A percentile compares a stretch with the other conserved stretches of the same genome.
Evolutionary conservation across 805 yeast genomes (phyloP).

Genomic region (Nakazawaea molendinolei): DNA sequence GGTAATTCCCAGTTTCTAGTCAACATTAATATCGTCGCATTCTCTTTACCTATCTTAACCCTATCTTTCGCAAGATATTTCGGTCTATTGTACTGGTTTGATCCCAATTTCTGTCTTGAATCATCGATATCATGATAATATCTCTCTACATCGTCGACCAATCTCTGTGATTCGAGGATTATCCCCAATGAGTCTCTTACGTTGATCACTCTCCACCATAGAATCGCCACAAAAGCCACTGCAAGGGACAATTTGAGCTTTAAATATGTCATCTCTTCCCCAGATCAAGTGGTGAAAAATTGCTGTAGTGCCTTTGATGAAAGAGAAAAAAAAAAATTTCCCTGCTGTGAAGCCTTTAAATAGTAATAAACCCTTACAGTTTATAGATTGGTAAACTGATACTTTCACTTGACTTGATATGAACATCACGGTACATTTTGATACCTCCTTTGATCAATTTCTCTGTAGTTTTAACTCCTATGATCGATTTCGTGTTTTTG

Average conservation of each 20-base stretch:
- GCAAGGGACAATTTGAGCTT: too few relatives aligned
- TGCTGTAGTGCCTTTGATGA: too few relatives aligned
- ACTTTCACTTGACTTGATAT: constrained; percentile 62
- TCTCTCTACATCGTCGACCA: not conserved
- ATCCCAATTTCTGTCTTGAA: constrained; percentile 27
- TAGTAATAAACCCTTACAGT: too few relatives aligned
- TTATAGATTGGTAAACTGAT: constrained; percentile 53
- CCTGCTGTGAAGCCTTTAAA: too few relatives aligned
- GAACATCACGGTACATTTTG: constrained; percentile 41
- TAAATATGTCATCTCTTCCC: too few relatives aligned
- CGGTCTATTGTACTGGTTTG: constrained; percentile 31
- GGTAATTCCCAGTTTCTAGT: constrained; percentile 75
- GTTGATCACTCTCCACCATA: too few relatives aligned
- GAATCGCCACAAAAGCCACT: too few relatives aligned
- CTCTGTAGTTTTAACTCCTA: constrained; percentile 22
- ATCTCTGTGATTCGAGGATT: too few relatives aligned
- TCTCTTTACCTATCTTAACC: constrained; percentile 47
- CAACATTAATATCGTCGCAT: constrained; percentile 84
- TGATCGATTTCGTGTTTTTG: constrained; percentile 7
- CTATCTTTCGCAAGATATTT: constrained; percentile 24
- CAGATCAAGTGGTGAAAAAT: too few relatives aligned
- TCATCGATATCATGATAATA: constrained; percentile 7
- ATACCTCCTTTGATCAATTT: constrained; percentile 35
- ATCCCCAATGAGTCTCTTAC: too few relatives aligned
- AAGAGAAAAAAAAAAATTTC: too few relatives aligned